Evolutionary conservation across 495 filamentous ascomycete species (phyloP), one percentile per base, ranked within the genome.

Genomic region (Podospora anserina): DNA sequence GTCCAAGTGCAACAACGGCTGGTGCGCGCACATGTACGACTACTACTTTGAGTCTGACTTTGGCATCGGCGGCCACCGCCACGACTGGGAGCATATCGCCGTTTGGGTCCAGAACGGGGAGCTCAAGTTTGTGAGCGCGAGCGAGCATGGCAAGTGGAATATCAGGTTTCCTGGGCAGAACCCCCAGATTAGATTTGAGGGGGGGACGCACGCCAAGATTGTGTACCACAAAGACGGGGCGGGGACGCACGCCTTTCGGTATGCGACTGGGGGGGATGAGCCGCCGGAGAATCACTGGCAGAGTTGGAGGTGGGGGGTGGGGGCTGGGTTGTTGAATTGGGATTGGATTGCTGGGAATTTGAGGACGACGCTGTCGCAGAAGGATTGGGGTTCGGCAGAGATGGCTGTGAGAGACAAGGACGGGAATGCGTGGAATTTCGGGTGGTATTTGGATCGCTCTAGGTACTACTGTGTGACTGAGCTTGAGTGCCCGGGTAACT

Each of bases 61-160:
- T 56, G 55, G 61, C 53, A 15, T 60, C 19, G 68, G 69, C 32
- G 71, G 75, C 39, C 75, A 77, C 66, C 61, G 63, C n/a, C 74
- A 77, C 66, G 75, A 77, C 66, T 77, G 75, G 71, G 75, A 76
- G 64, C 74, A 74, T 70, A 68, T 77, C 44, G 72, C 59, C 44
- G 70, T 74, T 19, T 77, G 70, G 67, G 69, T 72, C 2, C 62
- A 68, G 59, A 55, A 66, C 30, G 65, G 53, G 58, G 57, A 64
- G 68, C 27, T 68, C 32, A 20, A 70, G 18, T 71, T 68, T 39
- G 74, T 78, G 7, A 66, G 68, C 19, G 70, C 55, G 1, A 71
- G 68, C 20, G 53, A 66, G 62, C 76, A 76, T 60, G 71, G 68
- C 28, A 55, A 63, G 9, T 76, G 69, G 63, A 28, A 66, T 2